Percentiles rank a stretch among this genome's conserved stretches.
Evolutionary conservation across 2,329 filamentous ascomycete species (phyloP).

Genomic region (Ilyonectria sp.): DNA sequence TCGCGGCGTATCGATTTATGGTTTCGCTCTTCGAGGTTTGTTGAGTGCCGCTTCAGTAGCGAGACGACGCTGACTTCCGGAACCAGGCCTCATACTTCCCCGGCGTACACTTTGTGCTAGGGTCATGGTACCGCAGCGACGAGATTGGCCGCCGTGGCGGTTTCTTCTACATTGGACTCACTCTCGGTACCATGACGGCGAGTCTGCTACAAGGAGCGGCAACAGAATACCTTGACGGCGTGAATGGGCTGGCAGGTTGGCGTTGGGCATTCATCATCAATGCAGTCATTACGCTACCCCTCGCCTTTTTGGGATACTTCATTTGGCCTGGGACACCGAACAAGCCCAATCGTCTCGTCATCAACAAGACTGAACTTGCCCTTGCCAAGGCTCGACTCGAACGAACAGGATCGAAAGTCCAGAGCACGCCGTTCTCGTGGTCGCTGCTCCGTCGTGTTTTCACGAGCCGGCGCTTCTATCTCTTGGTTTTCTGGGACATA

Average conservation of each 20-base stretch:
- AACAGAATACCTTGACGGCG: slow-evolving; percentile 33
- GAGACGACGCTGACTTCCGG: neutral
- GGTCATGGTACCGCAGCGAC: slow-evolving; percentile 39
- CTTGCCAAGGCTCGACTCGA: slow-evolving; percentile 28
- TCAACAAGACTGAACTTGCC: slow-evolving; percentile 23
- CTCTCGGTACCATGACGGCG: slow-evolving; percentile 36
- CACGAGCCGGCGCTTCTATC: slow-evolving; percentile 35
- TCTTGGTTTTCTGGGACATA: slow-evolving; percentile 34
- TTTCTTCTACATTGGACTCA: slow-evolving; percentile 36
- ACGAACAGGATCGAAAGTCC: slow-evolving; percentile 18
- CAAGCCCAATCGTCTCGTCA: slow-evolving; percentile 31
- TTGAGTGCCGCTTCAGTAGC: no score
- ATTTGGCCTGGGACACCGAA: slow-evolving; percentile 38
- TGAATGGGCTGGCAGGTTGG: slow-evolving; percentile 32
- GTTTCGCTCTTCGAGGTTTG: slow-evolving; percentile 35
- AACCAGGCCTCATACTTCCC: slow-evolving; percentile 36
- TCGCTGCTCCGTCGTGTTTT: slow-evolving; percentile 29
- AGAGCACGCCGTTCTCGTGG: slow-evolving; percentile 34
- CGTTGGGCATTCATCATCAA: slow-evolving; percentile 42
- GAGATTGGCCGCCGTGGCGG: slow-evolving; percentile 38
- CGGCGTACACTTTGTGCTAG: slow-evolving; percentile 36
- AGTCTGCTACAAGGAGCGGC: slow-evolving; percentile 35
- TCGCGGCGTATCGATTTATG: slow-evolving; percentile 37
- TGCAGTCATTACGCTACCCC: slow-evolving; percentile 36
- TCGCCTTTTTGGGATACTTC: slow-evolving; percentile 37